A percentile compares a stretch with the other conserved stretches of the same genome.
phyloP scores from a whole-genome alignment of 202 grass and related monocot species.

The Setaria viridis region DNA sequence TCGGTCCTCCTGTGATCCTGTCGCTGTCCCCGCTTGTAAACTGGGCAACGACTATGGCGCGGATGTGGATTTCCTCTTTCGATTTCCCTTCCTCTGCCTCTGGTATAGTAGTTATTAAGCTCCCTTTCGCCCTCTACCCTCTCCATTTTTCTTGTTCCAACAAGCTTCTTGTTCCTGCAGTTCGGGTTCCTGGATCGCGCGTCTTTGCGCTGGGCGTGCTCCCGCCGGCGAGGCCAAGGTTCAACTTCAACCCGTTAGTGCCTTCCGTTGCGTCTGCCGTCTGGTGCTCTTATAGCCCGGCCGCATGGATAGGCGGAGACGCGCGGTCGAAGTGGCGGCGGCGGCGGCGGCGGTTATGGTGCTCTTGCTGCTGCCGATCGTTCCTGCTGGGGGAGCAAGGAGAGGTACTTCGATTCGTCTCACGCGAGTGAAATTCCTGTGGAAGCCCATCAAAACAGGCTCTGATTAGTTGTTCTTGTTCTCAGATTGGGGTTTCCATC shows the following conservation, averaged over 20 bases:
- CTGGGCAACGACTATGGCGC: neutral
- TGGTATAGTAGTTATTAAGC: too few relatives aligned
- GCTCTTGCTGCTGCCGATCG: slow-evolving; percentile 48
- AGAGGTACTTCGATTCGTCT: slow-evolving; percentile 49
- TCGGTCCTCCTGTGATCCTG: neutral
- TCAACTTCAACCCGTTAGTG: neutral
- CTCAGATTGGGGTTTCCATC: neutral
- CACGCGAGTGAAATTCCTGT: neutral
- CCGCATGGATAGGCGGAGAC: slow-evolving; percentile 36
- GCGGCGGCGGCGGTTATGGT: slow-evolving; percentile 2
- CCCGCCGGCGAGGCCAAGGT: neutral
- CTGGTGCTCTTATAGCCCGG: neutral
- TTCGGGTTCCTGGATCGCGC: neutral
- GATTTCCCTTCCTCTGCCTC: neutral
- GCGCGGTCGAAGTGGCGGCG: slow-evolving; percentile 8
- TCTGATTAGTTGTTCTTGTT: neutral
- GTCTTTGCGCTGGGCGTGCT: neutral
- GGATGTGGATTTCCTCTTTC: neutral
- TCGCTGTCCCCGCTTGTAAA: slow-evolving; percentile 19
- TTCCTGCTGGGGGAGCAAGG: slow-evolving; percentile 37
- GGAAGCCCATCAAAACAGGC: too few relatives aligned
- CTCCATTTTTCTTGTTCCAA: neutral
- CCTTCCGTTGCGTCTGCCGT: neutral
- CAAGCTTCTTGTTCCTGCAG: neutral
- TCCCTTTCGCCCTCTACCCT: neutral